Base-by-base conservation (phyloP, 805 yeast species). In the Candida alai region DNA sequence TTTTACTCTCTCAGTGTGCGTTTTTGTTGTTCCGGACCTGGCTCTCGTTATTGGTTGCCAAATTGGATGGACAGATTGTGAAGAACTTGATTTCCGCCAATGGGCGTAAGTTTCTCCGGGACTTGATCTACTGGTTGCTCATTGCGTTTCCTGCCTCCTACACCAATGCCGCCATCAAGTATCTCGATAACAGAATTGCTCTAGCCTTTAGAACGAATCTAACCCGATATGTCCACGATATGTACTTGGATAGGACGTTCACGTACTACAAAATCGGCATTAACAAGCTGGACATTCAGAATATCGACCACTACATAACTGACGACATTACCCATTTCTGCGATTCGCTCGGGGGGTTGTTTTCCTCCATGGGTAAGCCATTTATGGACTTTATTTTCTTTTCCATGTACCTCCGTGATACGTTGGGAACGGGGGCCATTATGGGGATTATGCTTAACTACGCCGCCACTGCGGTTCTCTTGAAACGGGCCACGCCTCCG, bases 111-210 rank as follows among this genome's bases (percentile, higher is more conserved):
- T 89, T 89, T 48, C 56, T 78, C 25, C 67, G 84, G 39, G 96
- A 89, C 54, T 66, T 89, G 56, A 72, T 77, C 7, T 83, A 84
- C 56, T 89, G 97, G 97, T 76, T 89, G 39, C 60, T 84, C 40
- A 79, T 89, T 52, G 96, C 96, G 1, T 77, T 89, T 42, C 97
- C 97, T 2, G 95, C 96, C 0, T 80, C 93, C 3, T 89, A 86
- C 56, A 84, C 96, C 20, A 89, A 89, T 58, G 83, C 95, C 30
- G 88, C 90, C 38, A 89, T 89, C 52, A 84, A 83, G 52, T 85
- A 74, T 49, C 62, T 89, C 46, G 84, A 88, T 35, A 76, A 80
- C 49, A 73, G 85, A 47, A 63, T 89, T 39, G 78, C 95, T 9
- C 68, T 87, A 35, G 85, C 84, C 48, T 89, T 89, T 65, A 76